Conservation (phyloP, 2,329 filamentous ascomycete species). For the Penicillium verrucosum region DNA sequence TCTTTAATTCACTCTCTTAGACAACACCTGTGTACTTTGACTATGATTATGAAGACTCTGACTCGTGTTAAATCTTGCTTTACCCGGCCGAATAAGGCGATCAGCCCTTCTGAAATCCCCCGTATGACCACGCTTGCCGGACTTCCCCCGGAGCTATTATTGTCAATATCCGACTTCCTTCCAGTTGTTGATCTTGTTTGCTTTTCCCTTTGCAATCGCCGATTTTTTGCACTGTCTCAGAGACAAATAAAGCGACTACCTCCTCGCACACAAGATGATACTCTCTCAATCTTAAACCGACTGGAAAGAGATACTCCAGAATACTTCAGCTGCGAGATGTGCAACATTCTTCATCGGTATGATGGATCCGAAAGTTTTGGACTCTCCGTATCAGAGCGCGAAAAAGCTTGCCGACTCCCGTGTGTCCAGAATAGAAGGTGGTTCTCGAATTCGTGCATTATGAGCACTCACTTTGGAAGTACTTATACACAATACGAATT, state of each 20-base stretch:
- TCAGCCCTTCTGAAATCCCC: too few species aligned
- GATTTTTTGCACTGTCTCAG: neutral
- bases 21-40: too few species aligned
- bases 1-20: too few species aligned
- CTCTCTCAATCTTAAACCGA: slow-evolving; percentile 6
- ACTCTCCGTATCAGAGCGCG: neutral
- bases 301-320: slow-evolving; percentile 12
- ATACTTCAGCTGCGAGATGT: slow-evolving; percentile 15
- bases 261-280: neutral
- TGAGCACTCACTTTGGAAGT: neutral
- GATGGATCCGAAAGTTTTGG: slow-evolving; percentile 11
- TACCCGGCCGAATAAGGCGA: too few species aligned
- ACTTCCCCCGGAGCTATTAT: slow-evolving; percentile 4
- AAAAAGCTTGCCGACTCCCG: neutral
- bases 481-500: neutral
- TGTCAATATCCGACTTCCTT: neutral
- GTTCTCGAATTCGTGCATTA: too few species aligned
- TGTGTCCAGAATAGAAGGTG: neutral
- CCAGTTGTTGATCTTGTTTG: neutral
- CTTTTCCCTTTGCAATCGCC: slow-evolving; percentile 11
- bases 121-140: neutral
- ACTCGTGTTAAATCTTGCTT: too few species aligned
- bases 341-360: slow-evolving; percentile 11
- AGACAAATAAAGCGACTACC: too few species aligned
- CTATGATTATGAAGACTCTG: too few species aligned